Conservation (phyloP, 495 filamentous ascomycete genomes). For the Durotheca rogersii region DNA sequence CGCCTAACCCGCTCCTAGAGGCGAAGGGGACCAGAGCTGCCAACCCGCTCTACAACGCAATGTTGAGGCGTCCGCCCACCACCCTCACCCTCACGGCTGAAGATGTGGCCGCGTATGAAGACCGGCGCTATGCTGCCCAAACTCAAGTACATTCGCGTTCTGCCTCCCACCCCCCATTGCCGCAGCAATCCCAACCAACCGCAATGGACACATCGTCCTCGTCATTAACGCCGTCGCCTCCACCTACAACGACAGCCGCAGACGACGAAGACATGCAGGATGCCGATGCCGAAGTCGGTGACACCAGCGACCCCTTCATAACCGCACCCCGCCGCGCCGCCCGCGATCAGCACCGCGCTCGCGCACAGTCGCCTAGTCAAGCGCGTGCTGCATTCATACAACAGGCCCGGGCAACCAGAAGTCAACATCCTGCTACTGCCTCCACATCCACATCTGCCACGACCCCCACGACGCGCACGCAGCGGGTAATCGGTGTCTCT, state of each 20-base stretch:
- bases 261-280: slow-evolving; percentile 31
- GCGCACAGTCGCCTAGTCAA: slow-evolving; percentile 10
- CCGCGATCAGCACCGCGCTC: slow-evolving; percentile 10
- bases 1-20: too few relatives aligned
- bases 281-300: slow-evolving; percentile 30
- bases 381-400: slow-evolving; percentile 20
- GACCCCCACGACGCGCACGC: slow-evolving; percentile 16
- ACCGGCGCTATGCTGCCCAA: slow-evolving; percentile 44
- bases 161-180: slow-evolving; percentile 16
- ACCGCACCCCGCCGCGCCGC: slow-evolving; percentile 25
- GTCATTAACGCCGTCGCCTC: slow-evolving; percentile 11
- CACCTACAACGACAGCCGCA: slow-evolving; percentile 8
- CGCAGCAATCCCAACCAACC: slow-evolving; percentile 12
- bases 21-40: neutral
- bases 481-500: slow-evolving; percentile 1
- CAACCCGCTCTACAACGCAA: slow-evolving; percentile 41
- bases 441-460: slow-evolving; percentile 7
- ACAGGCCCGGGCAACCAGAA: slow-evolving; percentile 18
- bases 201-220: slow-evolving; percentile 32
- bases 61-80: slow-evolving; percentile 83
- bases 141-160: slow-evolving; percentile 19
- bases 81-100: slow-evolving; percentile 74
- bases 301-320: slow-evolving; percentile 34
- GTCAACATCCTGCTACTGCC: slow-evolving; percentile 4
- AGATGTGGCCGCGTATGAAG: slow-evolving; percentile 76